Evolutionary conservation across 805 yeast species (phyloP).

Genomic region (Yamadazyma ubonensis): DNA sequence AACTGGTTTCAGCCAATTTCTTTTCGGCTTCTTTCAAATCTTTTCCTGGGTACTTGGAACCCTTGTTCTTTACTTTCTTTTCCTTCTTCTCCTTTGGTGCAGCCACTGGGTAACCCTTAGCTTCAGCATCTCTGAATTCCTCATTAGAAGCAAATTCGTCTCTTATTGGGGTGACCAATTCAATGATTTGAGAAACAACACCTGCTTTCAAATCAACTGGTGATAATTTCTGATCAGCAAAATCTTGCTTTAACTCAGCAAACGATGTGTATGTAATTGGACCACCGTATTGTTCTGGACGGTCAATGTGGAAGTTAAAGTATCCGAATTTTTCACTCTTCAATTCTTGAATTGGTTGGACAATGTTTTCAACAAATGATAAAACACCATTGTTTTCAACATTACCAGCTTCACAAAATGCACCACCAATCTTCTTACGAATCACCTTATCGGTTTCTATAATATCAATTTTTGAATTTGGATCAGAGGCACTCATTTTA

Average conservation of each 20-base stretch:
- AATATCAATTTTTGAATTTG: constrained; percentile 93
- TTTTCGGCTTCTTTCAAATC: constrained; percentile 31
- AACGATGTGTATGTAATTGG: constrained; percentile 70
- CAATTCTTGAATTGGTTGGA: constrained; percentile 83
- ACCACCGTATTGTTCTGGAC: constrained; percentile 98
- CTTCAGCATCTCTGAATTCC: constrained; percentile 74
- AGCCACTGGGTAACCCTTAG: constrained; percentile 80
- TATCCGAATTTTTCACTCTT: constrained; percentile 52
- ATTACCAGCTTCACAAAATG: constrained; percentile 92
- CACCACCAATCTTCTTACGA: constrained; percentile 86
- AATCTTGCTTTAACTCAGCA: constrained; percentile 70
- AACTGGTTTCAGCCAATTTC: constrained; percentile 37
- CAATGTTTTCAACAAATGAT: constrained; percentile 79
- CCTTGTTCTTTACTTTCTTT: constrained; percentile 82
- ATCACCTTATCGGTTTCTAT: constrained; percentile 86
- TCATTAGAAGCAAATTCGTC: constrained; percentile 57
- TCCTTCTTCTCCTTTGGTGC: constrained; percentile 63
- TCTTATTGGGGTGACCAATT: constrained; percentile 79
- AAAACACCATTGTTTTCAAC: constrained; percentile 89
- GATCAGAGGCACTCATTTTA: constrained; percentile 98
- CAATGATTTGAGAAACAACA: constrained; percentile 81
- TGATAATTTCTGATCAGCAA: constrained; percentile 67
- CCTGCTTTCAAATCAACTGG: constrained; percentile 96
- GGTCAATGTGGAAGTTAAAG: constrained; percentile 70
- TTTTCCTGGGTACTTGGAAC: constrained; percentile 73